Evolutionary conservation across 2,329 filamentous ascomycete species (phyloP).

Genomic region (Fusarium oligoseptatum): DNA sequence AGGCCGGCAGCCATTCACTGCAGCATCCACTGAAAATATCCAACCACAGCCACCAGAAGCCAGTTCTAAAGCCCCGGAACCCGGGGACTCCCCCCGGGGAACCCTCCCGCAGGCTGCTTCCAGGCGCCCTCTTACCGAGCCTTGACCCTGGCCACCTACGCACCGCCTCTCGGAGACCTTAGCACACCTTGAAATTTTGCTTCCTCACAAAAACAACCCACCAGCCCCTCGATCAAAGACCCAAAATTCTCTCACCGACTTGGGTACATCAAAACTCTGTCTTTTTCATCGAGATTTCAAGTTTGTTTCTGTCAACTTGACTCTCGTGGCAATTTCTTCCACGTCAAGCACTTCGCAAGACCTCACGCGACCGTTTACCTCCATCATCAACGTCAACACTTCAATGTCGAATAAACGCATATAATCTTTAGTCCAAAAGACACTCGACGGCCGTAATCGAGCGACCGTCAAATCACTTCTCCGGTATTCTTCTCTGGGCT

Average conservation of each 20-base stretch:
- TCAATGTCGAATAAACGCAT: slow-evolving; percentile 47
- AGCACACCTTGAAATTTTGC: slow-evolving; percentile 36
- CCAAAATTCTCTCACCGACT: slow-evolving; percentile 47
- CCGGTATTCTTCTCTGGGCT: slow-evolving; percentile 55
- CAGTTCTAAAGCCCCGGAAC: slow-evolving; percentile 3
- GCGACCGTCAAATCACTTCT: slow-evolving; percentile 40
- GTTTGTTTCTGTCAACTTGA: not conserved
- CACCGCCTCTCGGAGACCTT: slow-evolving; percentile 40
- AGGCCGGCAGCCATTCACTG: slow-evolving; percentile 3
- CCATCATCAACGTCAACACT: not conserved
- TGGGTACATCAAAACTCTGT: slow-evolving; percentile 21
- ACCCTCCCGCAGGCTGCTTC: slow-evolving; percentile 10
- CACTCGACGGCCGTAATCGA: slow-evolving; percentile 44
- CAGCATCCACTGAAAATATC: not conserved
- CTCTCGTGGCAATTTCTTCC: not conserved
- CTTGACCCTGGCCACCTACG: slow-evolving; percentile 21
- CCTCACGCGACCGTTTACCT: slow-evolving; percentile 39
- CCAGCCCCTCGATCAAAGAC: slow-evolving; percentile 25
- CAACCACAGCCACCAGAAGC: not conserved
- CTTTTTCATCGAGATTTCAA: slow-evolving; percentile 7
- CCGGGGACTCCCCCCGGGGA: slow-evolving; percentile 7
- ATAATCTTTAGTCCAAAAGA: slow-evolving; percentile 42
- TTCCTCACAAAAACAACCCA: slow-evolving; percentile 30
- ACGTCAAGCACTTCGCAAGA: not conserved
- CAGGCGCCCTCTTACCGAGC: slow-evolving; percentile 2